Conservation (phyloP, 2,329 filamentous ascomycete species). For the Fusarium pilosicola region DNA sequence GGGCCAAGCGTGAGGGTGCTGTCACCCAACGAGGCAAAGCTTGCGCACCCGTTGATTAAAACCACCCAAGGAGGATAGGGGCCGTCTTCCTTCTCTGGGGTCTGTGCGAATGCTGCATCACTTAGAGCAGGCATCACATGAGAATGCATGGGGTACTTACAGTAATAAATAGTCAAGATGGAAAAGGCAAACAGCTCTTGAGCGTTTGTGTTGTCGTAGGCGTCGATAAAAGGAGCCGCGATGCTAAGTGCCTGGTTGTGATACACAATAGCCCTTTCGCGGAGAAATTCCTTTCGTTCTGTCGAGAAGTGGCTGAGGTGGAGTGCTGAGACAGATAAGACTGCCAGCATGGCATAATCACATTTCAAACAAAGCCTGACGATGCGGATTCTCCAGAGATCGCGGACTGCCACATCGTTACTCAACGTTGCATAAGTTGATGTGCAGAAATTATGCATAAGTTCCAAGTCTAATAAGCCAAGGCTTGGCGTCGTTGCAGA, state of each 20-base stretch:
- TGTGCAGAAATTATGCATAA: not conserved
- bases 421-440: not conserved
- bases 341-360: not conserved
- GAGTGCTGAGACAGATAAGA: not conserved
- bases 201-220: not conserved
- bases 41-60: not conserved
- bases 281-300: not conserved
- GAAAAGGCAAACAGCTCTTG: not conserved
- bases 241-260: not conserved
- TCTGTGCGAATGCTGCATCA: not conserved
- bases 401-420: not conserved
- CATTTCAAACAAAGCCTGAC: not conserved
- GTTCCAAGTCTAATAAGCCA: not conserved
- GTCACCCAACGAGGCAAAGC: rapidly evolving
- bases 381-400: not conserved
- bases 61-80: not conserved
- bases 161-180: not conserved
- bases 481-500: not conserved
- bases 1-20: not conserved
- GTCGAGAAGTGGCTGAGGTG: not conserved
- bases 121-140: no score
- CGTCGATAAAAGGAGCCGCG: not conserved
- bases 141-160: rapidly evolving
- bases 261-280: not conserved
- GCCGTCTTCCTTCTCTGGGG: not conserved